These are phyloP conservation scores for Fusarium robinianum DNA, from an alignment of 2,329 filamentous ascomycete species.

Conservation along the genomic window DNA sequence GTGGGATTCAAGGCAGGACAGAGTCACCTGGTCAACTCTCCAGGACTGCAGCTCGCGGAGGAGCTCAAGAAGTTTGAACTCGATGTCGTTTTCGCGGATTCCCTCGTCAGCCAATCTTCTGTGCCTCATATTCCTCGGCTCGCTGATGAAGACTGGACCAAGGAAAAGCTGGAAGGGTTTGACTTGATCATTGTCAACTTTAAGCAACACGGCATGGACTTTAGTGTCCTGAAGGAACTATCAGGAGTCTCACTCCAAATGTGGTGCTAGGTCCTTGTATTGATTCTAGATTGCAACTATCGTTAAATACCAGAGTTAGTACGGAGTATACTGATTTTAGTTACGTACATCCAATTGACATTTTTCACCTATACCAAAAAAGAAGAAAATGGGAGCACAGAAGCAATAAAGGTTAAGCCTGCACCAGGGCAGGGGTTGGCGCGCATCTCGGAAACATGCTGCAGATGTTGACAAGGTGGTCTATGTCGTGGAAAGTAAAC, in stretches of 20 bases:
- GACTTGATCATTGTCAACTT: constrained; percentile 27
- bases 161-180: constrained; percentile 21
- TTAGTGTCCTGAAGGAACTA: constrained; percentile 13
- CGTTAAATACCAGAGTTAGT: too few species aligned
- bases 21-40: constrained; percentile 29
- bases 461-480: too few species aligned
- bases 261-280: constrained; percentile 28
- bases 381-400: too few species aligned
- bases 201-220: constrained; percentile 23
- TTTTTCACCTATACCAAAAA: too few species aligned
- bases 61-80: constrained; percentile 20
- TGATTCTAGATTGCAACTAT: too few species aligned
- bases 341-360: too few species aligned
- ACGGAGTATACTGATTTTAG: too few species aligned
- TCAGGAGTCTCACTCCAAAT: constrained; percentile 18
- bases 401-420: too few species aligned
- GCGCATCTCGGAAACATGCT: too few species aligned
- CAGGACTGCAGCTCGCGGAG: constrained; percentile 19
- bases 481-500: too few species aligned
- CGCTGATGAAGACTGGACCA: constrained; percentile 21
- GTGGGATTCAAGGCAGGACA: constrained; percentile 34
- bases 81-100: constrained; percentile 26
- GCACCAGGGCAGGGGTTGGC: too few species aligned
- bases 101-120: constrained; percentile 23
- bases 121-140: constrained; percentile 22